Conservation (phyloP, 2,329 filamentous ascomycete genomes). For the Pestalotiopsis fici region DNA sequence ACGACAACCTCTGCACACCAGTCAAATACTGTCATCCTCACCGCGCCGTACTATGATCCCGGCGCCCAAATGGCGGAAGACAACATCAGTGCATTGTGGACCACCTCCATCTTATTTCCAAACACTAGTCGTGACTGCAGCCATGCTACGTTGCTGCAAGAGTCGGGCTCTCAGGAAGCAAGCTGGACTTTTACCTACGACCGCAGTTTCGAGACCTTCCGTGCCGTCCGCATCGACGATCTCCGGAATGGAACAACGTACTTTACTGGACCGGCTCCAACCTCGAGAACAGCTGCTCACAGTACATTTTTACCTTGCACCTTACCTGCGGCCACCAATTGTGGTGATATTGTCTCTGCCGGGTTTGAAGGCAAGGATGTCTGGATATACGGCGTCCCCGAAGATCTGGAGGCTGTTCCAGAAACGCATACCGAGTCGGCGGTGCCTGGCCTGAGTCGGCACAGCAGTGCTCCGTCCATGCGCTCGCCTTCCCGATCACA, state of each 20-base stretch:
- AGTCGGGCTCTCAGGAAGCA: slow-evolving; percentile 63
- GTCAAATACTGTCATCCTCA: slow-evolving; percentile 74
- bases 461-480: slow-evolving; percentile 42
- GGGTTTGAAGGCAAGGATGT: slow-evolving; percentile 73
- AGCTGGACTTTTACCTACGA: slow-evolving; percentile 81
- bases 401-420: slow-evolving; percentile 66
- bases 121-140: slow-evolving; percentile 79
- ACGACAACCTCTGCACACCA: slow-evolving; percentile 67
- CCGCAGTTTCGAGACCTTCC: slow-evolving; percentile 74
- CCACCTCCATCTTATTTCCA: slow-evolving; percentile 81
- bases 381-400: slow-evolving; percentile 79
- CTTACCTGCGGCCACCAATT: slow-evolving; percentile 67
- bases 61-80: slow-evolving; percentile 67
- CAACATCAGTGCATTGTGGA: slow-evolving; percentile 76
- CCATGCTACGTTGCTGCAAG: slow-evolving; percentile 70
- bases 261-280: slow-evolving; percentile 70
- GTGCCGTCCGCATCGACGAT: slow-evolving; percentile 75
- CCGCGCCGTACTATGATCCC: slow-evolving; percentile 77
- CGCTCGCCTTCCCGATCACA: slow-evolving; percentile 38
- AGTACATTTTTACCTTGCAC: slow-evolving; percentile 68
- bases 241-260: slow-evolving; percentile 76
- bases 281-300: slow-evolving; percentile 39
- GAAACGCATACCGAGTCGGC: slow-evolving; percentile 36
- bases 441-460: slow-evolving; percentile 31
- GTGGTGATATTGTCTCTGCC: slow-evolving; percentile 71